Evolutionary conservation across 2,329 filamentous ascomycete species (phyloP).

Genomic region (Colletotrichum sp.): DNA sequence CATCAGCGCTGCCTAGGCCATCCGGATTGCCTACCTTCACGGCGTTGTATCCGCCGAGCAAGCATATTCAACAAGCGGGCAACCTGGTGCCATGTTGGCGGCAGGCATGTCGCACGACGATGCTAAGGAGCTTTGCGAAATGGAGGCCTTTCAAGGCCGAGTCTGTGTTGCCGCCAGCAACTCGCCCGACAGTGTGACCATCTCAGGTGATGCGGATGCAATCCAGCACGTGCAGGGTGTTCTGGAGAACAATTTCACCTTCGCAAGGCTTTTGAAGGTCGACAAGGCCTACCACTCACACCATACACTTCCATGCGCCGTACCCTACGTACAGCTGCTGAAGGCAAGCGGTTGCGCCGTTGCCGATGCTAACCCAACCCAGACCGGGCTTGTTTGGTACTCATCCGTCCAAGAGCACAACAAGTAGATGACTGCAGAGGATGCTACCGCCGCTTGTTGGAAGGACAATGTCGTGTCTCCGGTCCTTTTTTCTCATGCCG

Average conservation of each 20-base stretch:
- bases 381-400: background rate
- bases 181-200: conserved; percentile 24
- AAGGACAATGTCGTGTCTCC: conserved; percentile 29
- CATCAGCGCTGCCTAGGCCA: conserved; percentile 43
- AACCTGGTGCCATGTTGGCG: conserved; percentile 28
- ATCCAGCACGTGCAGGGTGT: background rate
- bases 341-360: background rate
- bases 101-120: conserved; percentile 23
- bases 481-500: conserved; percentile 28
- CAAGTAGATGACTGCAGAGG: conserved; percentile 21
- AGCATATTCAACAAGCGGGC: background rate
- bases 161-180: conserved; percentile 28
- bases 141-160: conserved; percentile 18
- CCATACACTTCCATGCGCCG: conserved; percentile 22
- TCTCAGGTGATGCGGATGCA: conserved; percentile 29
- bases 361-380: background rate
- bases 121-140: background rate
- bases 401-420: background rate
- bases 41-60: conserved; percentile 29
- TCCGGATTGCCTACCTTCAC: conserved; percentile 51
- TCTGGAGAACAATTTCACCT: background rate
- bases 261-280: background rate
- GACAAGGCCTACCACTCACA: conserved; percentile 33
- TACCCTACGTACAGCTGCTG: background rate
- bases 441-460: conserved; percentile 39